Base-by-base conservation (phyloP, 1,139 yeast genomes). In the Petasospora fabianii region DNA sequence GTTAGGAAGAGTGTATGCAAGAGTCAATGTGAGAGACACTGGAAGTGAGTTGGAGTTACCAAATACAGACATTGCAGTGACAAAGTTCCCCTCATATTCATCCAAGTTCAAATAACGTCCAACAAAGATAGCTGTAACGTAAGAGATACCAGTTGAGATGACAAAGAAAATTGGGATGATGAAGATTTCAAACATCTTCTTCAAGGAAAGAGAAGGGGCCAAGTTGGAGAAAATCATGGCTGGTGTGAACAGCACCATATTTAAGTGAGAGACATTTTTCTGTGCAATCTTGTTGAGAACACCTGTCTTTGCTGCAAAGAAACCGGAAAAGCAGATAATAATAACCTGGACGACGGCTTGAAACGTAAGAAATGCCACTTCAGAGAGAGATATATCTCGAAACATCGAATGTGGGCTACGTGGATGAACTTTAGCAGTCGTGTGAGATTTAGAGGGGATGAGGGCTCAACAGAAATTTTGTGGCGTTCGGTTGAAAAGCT, bases 1-100 rank as follows among this genome's bases (percentile, higher is more conserved):
- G 49, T 79, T 77, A 1, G 90, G 92, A 43, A 83, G 65, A 0
- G 88, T 78, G 56, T 79, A 79, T 1, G 88, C 80, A 49, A 83
- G 68, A 2, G 86, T 76, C 42, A 82, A 62, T 1, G 90, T 82
- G 47, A 83, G 67, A 1, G 88, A 81, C 2, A 83, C 90, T 1
- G 92, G 90, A 42, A 83, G 66, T 6, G 87, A 80, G 60, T 82
- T 83, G 38, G 88, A 81, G 57, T 83, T 83, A 37, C 90, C 90
- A 59, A 83, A 83, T n/a, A 82, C 86, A 2, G 84, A 81, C 84
- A 82, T 83, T 3, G 88, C 90, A 22, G 86, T 78, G 34, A 83
- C 88, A 49, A 81, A 83, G 58, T 82, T 84, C 2, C 81, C 60
- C 60, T 83, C 90, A 8, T 83, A 76, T 24, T 67, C 75, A 48